These are phyloP conservation scores for Pterocarpus macrocarpus DNA, from an alignment of 306 rosid species.

Conservation along the genomic window DNA sequence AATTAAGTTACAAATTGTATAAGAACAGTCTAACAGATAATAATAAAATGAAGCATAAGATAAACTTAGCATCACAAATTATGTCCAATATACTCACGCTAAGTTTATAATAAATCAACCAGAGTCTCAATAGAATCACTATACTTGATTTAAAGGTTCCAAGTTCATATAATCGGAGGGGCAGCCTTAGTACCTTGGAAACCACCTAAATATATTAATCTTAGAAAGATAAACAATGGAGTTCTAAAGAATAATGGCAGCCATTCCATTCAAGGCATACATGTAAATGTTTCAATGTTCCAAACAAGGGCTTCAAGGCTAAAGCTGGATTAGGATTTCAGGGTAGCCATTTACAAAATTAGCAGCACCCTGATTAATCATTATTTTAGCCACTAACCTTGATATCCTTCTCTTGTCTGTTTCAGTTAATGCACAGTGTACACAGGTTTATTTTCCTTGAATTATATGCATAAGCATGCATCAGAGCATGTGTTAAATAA, in stretches of 20 bases:
- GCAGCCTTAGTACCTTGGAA: background rate
- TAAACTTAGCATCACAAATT: background rate
- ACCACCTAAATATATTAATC: background rate
- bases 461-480: background rate
- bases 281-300: background rate
- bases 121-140: background rate
- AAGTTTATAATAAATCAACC: background rate
- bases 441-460: conserved; percentile 33
- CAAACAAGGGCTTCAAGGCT: conserved; percentile 19
- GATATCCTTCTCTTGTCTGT: conserved; percentile 29
- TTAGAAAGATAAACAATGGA: conserved; percentile 2
- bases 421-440: conserved; percentile 20
- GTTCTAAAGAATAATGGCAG: conserved; percentile 16
- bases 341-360: conserved; percentile 34
- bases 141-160: background rate
- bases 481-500: conserved; percentile 16
- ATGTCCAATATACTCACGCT: background rate
- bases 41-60: background rate
- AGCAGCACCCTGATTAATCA: conserved; percentile 15
- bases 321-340: conserved; percentile 9
- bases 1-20: background rate
- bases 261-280: conserved; percentile 32
- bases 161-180: background rate
- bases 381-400: conserved; percentile 21
- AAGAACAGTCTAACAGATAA: background rate